phyloP scores from a whole-genome alignment of 1,139 yeast genomes.

The Magnusiomyces suaveolens region DNA sequence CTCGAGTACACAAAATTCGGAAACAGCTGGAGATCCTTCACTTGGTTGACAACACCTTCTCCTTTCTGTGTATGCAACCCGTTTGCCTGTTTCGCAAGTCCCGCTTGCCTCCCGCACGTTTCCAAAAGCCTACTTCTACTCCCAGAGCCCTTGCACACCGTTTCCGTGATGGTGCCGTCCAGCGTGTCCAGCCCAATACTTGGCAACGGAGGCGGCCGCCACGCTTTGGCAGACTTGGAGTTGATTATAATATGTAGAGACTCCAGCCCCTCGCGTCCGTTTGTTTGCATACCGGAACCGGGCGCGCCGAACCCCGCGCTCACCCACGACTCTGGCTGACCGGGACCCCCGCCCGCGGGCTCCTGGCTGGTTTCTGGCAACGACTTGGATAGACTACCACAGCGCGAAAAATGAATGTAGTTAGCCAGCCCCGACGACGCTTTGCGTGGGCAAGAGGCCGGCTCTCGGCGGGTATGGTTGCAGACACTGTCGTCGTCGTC shows the following conservation, averaged over 20 bases:
- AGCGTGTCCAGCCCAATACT: not conserved
- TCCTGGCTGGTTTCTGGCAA: no score
- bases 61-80: not conserved
- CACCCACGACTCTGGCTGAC: no score
- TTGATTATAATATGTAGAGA: not conserved
- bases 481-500: not conserved
- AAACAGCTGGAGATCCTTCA: not conserved
- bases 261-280: not conserved
- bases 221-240: not conserved
- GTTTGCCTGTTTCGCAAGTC: not conserved
- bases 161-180: not conserved
- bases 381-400: not conserved
- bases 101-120: not conserved
- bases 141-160: not conserved
- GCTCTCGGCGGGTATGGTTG: no score
- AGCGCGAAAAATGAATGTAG: not conserved
- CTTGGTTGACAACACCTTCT: not conserved
- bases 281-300: not conserved
- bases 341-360: no score
- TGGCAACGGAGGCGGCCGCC: not conserved
- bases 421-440: not conserved
- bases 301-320: no score
- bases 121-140: not conserved
- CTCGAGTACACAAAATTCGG: not conserved
- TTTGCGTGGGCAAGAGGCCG: no score